Base-by-base conservation (phyloP, 805 yeast species). In the Kazachstania psychrophila region DNA sequence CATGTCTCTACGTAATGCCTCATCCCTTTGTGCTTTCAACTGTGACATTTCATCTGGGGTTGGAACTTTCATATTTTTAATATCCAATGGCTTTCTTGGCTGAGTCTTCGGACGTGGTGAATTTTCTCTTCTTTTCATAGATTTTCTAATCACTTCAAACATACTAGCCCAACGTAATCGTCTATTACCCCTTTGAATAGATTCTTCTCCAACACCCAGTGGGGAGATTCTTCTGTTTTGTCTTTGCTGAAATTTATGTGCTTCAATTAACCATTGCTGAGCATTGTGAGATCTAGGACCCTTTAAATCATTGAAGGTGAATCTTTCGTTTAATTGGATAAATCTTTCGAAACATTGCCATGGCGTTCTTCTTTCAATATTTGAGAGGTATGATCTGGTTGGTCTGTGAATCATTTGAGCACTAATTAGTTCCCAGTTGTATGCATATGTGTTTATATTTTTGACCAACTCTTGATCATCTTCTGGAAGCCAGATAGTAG, bases 341-440 rank as follows among this genome's bases (percentile, higher is more conserved):
- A 89, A 92, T 46, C 98, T 68, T 60, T 92, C 98, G 64, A 92
- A 92, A 57, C 97, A 89, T 57, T 89, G 97, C 98, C 98, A 92
- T 0, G 98, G 94, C 0, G 97, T 92, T 51, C 98, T 72, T 51
- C 96, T 73, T 58, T 92, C 97, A 39, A 87, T 85, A 51, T 85
- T 87, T 1, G 97, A 82, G 26, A 77, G 73, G 56, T 85, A 87
- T 11, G 79, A 73, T 45, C 75, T 69, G 0, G 85, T 73, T 2
- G 86, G 73, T 34, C 71, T 67, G 2, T 79, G 70, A 31, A 81
- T 71, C 56, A 92, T 64, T 52, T 82, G 84, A 6, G 88, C 82
- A 3, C 96, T 77, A 16, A 92, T 85, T 34, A 88, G 71, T 42
- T 79, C 87, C 98, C 98, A 92, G 54, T 92, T 92, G 64, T 85